phyloP scores from a whole-genome alignment of 2,329 filamentous ascomycete species.

The Aspergillus carbonarius region DNA sequence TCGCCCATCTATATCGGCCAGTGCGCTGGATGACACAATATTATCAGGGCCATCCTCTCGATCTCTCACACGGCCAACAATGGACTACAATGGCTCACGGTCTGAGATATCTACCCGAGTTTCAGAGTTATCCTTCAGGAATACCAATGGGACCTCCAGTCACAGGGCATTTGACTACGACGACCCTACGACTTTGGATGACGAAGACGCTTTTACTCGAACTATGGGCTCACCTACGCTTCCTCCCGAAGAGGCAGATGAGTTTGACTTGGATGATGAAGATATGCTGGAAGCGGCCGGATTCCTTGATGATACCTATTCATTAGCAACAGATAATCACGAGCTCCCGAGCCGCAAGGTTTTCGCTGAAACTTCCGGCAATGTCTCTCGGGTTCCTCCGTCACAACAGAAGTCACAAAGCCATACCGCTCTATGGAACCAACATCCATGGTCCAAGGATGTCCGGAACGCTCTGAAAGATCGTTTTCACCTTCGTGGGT shows the following conservation, averaged over 20 bases:
- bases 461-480: constrained; percentile 78
- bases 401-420: constrained; percentile 34
- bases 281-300: constrained; percentile 48
- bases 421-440: constrained; percentile 52
- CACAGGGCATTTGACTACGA: constrained; percentile 19
- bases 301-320: constrained; percentile 32
- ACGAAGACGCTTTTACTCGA: constrained; percentile 34
- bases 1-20: background rate
- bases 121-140: constrained; percentile 3
- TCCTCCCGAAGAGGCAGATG: constrained; percentile 29
- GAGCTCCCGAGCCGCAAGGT: constrained; percentile 30
- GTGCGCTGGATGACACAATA: background rate
- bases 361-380: constrained; percentile 45
- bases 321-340: constrained; percentile 14
- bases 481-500: constrained; percentile 79
- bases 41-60: constrained; percentile 4
- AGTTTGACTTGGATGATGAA: constrained; percentile 47
- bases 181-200: constrained; percentile 23
- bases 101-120: constrained; percentile 1
- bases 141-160: constrained; percentile 1
- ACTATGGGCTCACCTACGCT: constrained; percentile 43
- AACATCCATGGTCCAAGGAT: constrained; percentile 78
- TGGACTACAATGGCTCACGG: constrained; percentile 3
- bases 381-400: constrained; percentile 30
- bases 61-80: background rate